Base-by-base conservation (phyloP, 208 protist species). In the Leishmania aethiopica region DNA sequence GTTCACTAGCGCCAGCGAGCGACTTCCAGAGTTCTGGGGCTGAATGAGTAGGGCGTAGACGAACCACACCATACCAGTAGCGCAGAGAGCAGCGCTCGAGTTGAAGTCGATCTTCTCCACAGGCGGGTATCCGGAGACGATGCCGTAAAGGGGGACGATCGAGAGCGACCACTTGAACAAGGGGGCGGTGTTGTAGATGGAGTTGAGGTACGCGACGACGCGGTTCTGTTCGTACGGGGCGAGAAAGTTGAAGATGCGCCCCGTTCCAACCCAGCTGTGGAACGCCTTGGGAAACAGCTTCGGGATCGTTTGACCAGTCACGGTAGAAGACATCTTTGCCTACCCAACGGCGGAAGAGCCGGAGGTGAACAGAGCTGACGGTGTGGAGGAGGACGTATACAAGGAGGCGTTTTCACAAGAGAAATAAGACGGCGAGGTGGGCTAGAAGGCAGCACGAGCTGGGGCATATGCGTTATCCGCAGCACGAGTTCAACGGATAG, bases 51-150 rank as follows among this genome's bases (percentile, higher is more conserved):
- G 89, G 4, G 93, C 90, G 80, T 98, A 98, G 59, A 98, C 82
- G 82, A 89, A 96, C 95, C 95, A 98, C 37, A 98, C 83, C 25
- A 93, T 75, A 42, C 95, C 95, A 28, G 95, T 96, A 28, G 89
- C 83, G 49, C 84, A 90, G 3, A 98, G 91, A 8, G 95, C 95
- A 22, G 89, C 81, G 70, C 92, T 98, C n/a, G 93, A 96, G 82
- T 98, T 96, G 55, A 96, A 77, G 83, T 98, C 95, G 70, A 98
- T 87, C 90, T 96, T 96, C 70, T 98, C 95, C 37, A 94, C 93
- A 17, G 93, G 91, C 10, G 91, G 92, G 81, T 91, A 91, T 59
- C 93, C 93, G 5, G 88, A 78, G 64, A 98, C 89, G 80, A 98
- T 96, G 45, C 92, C 91, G 82, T 91, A 95, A n/a, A 98, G 81